Percentiles rank a stretch among this genome's conserved stretches.
phyloP scores from a whole-genome alignment of 2,329 filamentous ascomycete genomes.

The Colletotrichum truncatum region DNA sequence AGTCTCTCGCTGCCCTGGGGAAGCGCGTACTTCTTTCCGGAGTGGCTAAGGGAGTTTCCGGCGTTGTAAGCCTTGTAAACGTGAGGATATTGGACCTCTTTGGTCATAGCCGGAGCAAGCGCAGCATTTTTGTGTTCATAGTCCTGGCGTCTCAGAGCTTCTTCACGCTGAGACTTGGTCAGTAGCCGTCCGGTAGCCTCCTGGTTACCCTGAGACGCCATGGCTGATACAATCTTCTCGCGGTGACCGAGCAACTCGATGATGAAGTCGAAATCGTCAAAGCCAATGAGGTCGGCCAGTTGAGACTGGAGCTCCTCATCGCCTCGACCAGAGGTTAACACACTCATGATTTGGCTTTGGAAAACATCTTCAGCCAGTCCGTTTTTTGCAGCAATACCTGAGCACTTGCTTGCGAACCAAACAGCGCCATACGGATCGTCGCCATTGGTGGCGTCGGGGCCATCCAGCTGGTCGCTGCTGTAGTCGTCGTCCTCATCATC shows the following conservation, averaged over 20 bases:
- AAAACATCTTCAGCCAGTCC: constrained; percentile 77
- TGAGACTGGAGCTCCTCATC: constrained; percentile 93
- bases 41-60: constrained; percentile 83
- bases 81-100: constrained; percentile 86
- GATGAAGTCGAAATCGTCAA: constrained; percentile 92
- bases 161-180: constrained; percentile 80
- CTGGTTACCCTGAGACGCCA: constrained; percentile 43
- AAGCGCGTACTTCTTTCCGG: constrained; percentile 84
- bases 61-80: constrained; percentile 87
- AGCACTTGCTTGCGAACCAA: constrained; percentile 80
- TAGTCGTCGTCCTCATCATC: constrained; percentile 73
- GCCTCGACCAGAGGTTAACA: constrained; percentile 72
- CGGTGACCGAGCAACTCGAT: constrained; percentile 88
- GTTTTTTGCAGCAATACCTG: constrained; percentile 70
- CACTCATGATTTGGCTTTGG: constrained; percentile 78
- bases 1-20: constrained; percentile 78
- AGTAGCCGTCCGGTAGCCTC: constrained; percentile 66
- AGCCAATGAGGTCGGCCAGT: constrained; percentile 89
- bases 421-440: constrained; percentile 59
- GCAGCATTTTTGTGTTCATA: constrained; percentile 82
- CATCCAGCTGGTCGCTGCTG: constrained; percentile 63
- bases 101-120: constrained; percentile 76
- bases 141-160: constrained; percentile 79
- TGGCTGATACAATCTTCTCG: constrained; percentile 67
- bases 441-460: constrained; percentile 40